Evolutionary conservation across 306 rosid species (phyloP), one percentile per base, ranked within the genome.

Genomic region (Lagenaria siceraria): DNA sequence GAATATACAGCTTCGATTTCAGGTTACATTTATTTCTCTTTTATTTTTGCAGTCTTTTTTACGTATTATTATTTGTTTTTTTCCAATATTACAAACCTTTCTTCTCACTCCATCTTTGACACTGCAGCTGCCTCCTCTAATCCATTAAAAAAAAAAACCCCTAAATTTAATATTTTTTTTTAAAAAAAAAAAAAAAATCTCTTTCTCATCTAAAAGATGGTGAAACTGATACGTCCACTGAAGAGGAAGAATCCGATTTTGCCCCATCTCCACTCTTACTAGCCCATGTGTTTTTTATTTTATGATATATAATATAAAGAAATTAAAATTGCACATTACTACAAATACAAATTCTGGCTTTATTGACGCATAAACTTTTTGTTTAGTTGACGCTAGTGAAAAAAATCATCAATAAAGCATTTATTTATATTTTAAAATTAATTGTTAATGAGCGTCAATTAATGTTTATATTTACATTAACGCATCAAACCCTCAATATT

Each of bases 251-350:
- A 72, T 72, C 76, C 21, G 25, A 72, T 72, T 8, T 35, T 72
- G 59, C 60, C 58, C 60, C 76, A 72, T 72, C 76, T 49, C 76
- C 76, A 72, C 76, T 72, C 76, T 69, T 69, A 53, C 75, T 42
- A 29, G 3, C 33, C 33, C 33, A 29, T 29, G 33, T 29, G 3
- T 29, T 29, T 29, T 29, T 29, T 3, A 29, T 29, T 29, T 2
- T 29, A 29, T 29, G 2, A 29, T 29, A 29, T 29, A 29, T 29
- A 29, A 29, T 29, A 29, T 1, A 29, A 29, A 3, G 31, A 29
- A 3, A 29, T 2, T 29, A 29, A 29, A 29, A 29, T 29, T 4
- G 33, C 33, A 29, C 33, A 29, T 3, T 29, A 29, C 3, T 1
- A 29, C 31, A 29, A 29, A 29, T 29, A n/a, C n/a, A n/a, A n/a